Evolutionary conservation across 2,329 filamentous ascomycete species (phyloP), one percentile per base, ranked within the genome.

Genomic region (Microdochium bolleyi): DNA sequence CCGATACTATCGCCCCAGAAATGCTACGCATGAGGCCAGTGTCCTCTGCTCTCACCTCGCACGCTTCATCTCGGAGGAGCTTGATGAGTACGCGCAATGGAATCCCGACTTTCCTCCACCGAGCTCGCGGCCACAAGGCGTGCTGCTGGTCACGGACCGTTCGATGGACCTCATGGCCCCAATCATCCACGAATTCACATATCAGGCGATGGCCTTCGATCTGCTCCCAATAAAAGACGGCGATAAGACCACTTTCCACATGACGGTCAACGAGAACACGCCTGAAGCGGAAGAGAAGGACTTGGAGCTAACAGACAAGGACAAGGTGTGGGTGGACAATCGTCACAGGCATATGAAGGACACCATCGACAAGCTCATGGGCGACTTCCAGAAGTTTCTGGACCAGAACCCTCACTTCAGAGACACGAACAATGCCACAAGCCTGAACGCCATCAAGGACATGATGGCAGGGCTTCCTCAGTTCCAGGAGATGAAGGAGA

Each of bases 141-240:
- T 91, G 1, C 79, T 99, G 1, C 76, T 96, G 62, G 87, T 99
- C 56, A 89, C 91, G 1, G 94, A 97, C 67, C 83, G 94, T 56
- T 89, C 91, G 8, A 94, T 99, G 87, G 94, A 99, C 67, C 71
- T 96, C 3, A 83, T 87, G 72, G 85, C 92, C 0, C 94, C 94
- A 1, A 72, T 97, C 11, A 66, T 97, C 3, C 94, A 99, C 70
- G 94, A 99, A 64, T 96, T 99, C 66, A 96, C 94, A 13, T 99
- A 97, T 67, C 94, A 99, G 70, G 91, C 94, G 50, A 97, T 99
- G 92, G 92, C 90, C 3, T 89, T 96, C 68, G 94, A 99, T 65
- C 75, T 99, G 9, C 73, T 99, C 27, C 87, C 88, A 0, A 90
- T 99, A 64, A 85, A 88, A 61, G 94, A 97, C 52, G 86, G 82